Evolutionary conservation across 495 filamentous ascomycete species (phyloP).

Genomic region (Podospora pseudocomata): DNA sequence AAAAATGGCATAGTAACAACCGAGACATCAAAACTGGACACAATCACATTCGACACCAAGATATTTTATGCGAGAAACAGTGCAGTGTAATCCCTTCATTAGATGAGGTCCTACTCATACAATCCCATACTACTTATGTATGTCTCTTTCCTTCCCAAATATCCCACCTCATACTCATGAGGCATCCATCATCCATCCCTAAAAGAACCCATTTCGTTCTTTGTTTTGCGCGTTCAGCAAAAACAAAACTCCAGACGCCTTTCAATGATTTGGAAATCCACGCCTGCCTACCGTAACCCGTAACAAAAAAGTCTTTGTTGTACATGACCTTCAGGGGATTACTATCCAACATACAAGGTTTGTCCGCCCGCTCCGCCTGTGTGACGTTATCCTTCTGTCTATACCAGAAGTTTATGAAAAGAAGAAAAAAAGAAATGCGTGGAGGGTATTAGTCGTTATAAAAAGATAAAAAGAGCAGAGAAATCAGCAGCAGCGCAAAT

Average conservation of each 20-base stretch:
- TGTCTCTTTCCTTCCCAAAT: not conserved
- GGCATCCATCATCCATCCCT: not conserved
- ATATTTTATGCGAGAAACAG: not conserved
- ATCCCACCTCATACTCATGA: not conserved
- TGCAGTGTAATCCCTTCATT: not conserved
- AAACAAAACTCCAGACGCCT: not conserved
- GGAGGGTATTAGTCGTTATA: slow-evolving; percentile 25
- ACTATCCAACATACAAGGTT: not conserved
- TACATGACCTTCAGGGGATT: not conserved
- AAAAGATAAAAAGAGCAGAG: slow-evolving; percentile 17
- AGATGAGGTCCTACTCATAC: not conserved
- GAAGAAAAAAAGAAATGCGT: slow-evolving; percentile 30
- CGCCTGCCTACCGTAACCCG: not conserved
- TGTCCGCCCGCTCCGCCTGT: not conserved
- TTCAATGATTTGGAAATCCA: slow-evolving; percentile 1
- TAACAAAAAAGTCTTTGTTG: not conserved
- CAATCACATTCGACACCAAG: not conserved
- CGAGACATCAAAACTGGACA: not conserved
- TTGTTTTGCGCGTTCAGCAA: not conserved
- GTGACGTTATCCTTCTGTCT: slow-evolving; percentile 16
- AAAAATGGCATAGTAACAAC: not conserved
- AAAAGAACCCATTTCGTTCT: not conserved
- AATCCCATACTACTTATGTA: not conserved
- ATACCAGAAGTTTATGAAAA: slow-evolving; percentile 27
- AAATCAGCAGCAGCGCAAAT: slow-evolving; percentile 4